Evolutionary conservation across 2,329 filamentous ascomycete genomes (phyloP).

Genomic region (Fusarium begoniae): DNA sequence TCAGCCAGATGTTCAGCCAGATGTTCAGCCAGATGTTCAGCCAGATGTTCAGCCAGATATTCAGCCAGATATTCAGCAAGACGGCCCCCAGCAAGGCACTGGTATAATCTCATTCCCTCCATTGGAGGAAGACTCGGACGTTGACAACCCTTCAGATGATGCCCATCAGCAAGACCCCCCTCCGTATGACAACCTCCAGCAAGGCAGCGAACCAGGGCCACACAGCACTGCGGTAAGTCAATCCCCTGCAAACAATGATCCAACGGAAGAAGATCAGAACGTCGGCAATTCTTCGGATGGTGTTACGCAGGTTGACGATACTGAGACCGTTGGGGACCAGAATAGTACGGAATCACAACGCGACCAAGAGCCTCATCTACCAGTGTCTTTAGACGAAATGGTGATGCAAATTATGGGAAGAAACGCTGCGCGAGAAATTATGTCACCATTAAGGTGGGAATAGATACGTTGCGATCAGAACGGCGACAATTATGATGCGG

Average conservation of each 20-base stretch:
- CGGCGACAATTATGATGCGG: not conserved
- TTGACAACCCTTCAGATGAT: not conserved
- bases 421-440: too few species aligned
- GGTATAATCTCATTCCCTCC: not conserved
- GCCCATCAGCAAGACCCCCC: too few species aligned
- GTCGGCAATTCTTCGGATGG: too few species aligned
- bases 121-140: not conserved
- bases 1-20: not conserved
- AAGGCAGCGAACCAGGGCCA: not conserved
- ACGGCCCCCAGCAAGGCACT: not conserved
- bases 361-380: too few species aligned
- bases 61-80: not conserved
- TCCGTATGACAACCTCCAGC: not conserved
- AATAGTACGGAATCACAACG: too few species aligned
- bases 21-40: not conserved
- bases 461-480: not conserved
- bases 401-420: too few species aligned
- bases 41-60: not conserved
- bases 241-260: not conserved
- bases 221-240: accelerated
- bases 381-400: too few species aligned
- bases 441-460: too few species aligned
- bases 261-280: not conserved
- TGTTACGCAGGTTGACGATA: too few species aligned
- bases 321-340: too few species aligned